Base-by-base conservation (phyloP, 345 rosid species). In the Nasturtium officinale region DNA sequence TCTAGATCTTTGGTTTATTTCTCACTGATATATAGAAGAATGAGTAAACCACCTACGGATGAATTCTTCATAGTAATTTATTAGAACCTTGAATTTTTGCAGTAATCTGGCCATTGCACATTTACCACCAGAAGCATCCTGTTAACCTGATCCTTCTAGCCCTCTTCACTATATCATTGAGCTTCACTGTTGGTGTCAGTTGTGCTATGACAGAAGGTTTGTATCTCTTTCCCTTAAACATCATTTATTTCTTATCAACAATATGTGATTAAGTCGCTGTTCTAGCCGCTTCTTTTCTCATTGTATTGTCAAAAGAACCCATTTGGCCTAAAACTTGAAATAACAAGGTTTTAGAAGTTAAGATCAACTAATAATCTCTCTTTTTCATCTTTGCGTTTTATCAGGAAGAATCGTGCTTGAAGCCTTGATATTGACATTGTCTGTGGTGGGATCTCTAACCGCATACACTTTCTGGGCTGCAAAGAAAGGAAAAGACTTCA, bases 401-500 rank as follows among this genome's bases (percentile, higher is more conserved):
- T 65, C 94, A 94, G 98, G 98, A 79, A 84, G 81, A 82, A 88
- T 94, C 46, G 98, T 94, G 76, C 98, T 94, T 15, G 84, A 94
- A 81, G 98, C 98, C 20, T 81, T 94, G 61, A 83, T 94, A 77
- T 80, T 94, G 74, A 94, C 98, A 23, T 79, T 92, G 2, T 91
- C 89, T 5, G 96, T 94, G 79, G 98, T 91, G 10, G 81, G 61
- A 23, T 84, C 96, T 61, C 80, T 91, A 54, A 91, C 98, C 37
- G 98, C 82, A 5, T 94, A 94, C 82, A 89, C 98, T 65, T 94
- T 94, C 90, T 94, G 96, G 97, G 98, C 98, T 16, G 73, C 98
- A 13, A 94, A 86, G 96, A 94, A 83, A 74, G 98, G 98, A 77
- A 83, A 88, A 79, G 98, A 94, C 72, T 94, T 94, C 77, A 88